Percentiles rank a stretch among this genome's conserved stretches.
Evolutionary conservation across 352 stramenopile species (phyloP).

Genomic region (Globisporangium rhizosaccharum): DNA sequence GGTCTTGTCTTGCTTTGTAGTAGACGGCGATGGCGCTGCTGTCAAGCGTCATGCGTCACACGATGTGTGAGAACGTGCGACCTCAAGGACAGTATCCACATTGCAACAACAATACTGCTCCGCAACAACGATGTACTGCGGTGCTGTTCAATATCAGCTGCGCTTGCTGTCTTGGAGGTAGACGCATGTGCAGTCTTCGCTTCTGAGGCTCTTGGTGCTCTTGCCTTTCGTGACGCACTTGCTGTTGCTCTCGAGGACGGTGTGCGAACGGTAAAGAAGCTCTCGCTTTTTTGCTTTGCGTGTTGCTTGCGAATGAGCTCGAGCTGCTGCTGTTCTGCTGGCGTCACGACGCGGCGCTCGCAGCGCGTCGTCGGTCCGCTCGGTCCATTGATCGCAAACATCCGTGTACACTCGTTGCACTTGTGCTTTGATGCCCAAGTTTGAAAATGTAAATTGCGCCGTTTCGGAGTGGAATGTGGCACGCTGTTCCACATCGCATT

Average conservation of each 20-base stretch:
- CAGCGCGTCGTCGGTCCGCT: constrained; percentile 53
- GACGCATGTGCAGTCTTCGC: no score
- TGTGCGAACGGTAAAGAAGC: constrained; percentile 32
- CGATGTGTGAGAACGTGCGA: no score
- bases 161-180: no score
- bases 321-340: constrained; percentile 17
- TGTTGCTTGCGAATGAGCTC: constrained; percentile 21
- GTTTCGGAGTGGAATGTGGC: neutral
- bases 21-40: neutral
- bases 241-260: neutral
- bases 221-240: no score
- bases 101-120: no score
- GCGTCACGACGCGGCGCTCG: constrained; percentile 43
- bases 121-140: no score
- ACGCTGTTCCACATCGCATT: constrained; percentile 2
- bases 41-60: no score
- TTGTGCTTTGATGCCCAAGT: no score
- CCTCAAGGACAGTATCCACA: no score
- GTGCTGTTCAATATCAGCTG: no score
- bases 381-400: constrained; percentile 78
- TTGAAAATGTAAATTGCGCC: neutral
- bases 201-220: no score
- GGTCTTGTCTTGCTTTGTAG: neutral
- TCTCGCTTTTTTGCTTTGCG: constrained; percentile 26
- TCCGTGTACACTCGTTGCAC: constrained; percentile 9